Conservation (phyloP, 169 alveolate genomes). For the Plasmodium falciparum region DNA sequence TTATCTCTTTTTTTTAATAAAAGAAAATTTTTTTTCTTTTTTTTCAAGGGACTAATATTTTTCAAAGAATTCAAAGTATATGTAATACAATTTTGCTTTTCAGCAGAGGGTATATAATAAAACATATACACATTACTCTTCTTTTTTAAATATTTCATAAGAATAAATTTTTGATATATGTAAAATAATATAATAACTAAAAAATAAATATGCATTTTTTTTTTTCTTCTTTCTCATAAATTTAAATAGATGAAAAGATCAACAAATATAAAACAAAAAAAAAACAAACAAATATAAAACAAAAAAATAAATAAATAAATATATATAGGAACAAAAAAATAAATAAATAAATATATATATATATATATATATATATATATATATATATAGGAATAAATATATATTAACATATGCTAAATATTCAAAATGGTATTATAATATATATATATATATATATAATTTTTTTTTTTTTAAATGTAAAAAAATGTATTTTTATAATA, state of each 20-base stretch:
- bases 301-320: too few species aligned
- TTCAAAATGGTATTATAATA: too few species aligned
- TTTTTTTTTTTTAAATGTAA: too few species aligned
- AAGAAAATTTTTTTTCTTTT: constrained; percentile 49
- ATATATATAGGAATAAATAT: too few species aligned
- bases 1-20: constrained; percentile 33
- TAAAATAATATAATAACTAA: constrained; percentile 1
- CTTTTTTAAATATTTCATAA: neutral
- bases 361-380: too few species aligned
- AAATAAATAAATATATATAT: too few species aligned
- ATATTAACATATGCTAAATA: too few species aligned
- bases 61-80: neutral
- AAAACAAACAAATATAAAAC: too few species aligned
- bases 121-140: neutral
- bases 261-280: too few species aligned
- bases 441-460: neutral
- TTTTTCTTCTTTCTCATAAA: neutral
- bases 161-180: neutral
- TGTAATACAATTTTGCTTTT: constrained; percentile 28
- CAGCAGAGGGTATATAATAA: constrained; percentile 45
- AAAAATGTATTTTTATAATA: too few species aligned
- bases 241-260: neutral
- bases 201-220: constrained; percentile 22
- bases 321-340: too few species aligned
- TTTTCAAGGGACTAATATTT: constrained; percentile 27